phyloP scores from a whole-genome alignment of 1,284 basidiomycete genomes.

The Fistulinella staudtii region DNA sequence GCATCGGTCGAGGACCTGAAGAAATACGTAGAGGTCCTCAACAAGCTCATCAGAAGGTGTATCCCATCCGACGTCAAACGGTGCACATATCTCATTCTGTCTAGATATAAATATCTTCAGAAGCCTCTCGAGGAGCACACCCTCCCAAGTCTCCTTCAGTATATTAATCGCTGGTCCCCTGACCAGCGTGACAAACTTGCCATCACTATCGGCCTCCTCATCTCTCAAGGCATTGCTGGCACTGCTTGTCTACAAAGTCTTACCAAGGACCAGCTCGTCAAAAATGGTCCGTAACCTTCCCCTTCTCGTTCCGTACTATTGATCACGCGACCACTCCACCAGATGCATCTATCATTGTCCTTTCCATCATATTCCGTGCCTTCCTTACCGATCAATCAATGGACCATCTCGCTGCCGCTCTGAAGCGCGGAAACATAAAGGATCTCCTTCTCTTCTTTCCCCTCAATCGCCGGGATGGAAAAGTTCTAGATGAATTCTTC shows the following conservation, averaged over 20 bases:
- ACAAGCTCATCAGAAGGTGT: conserved; percentile 91
- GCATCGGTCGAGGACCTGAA: conserved; percentile 80
- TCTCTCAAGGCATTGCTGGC: conserved; percentile 77
- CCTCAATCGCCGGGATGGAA: conserved; percentile 68
- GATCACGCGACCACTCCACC: conserved; percentile 11
- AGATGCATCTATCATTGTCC: conserved; percentile 76
- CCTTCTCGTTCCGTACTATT: neutral
- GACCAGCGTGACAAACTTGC: conserved; percentile 81
- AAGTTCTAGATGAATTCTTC: conserved; percentile 82
- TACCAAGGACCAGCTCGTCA: conserved; percentile 91
- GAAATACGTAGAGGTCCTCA: conserved; percentile 89
- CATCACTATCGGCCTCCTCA: conserved; percentile 74
- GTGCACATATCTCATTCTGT: conserved; percentile 8
- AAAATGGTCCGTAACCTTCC: conserved; percentile 63
- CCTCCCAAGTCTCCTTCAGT: conserved; percentile 83
- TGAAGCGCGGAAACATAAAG: conserved; percentile 83
- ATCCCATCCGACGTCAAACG: conserved; percentile 11
- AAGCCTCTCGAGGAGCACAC: conserved; percentile 87
- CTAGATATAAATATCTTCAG: conserved; percentile 96
- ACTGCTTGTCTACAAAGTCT: conserved; percentile 77
- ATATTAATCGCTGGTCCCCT: conserved; percentile 79
- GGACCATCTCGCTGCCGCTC: conserved; percentile 75
- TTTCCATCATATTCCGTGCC: conserved; percentile 78
- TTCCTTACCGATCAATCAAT: conserved; percentile 80
- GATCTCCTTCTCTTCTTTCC: conserved; percentile 90